Evolutionary conservation across 163 green algal species (phyloP).

Genomic region (Prototheca wickerhamii): DNA sequence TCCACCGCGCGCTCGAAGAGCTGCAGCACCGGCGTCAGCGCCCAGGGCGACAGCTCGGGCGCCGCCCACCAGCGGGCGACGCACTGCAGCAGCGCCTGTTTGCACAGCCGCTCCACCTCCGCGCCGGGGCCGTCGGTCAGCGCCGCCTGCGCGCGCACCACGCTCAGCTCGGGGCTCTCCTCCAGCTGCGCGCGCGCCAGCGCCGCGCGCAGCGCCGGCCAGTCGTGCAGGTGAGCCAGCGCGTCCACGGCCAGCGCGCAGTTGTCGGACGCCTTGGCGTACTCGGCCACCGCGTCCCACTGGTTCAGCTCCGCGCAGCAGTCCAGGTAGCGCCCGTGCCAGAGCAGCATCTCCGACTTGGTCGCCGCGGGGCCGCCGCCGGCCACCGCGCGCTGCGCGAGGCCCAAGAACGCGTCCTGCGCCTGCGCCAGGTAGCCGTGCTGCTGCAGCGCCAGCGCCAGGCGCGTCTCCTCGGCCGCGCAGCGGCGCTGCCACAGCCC

Average conservation of each 20-base stretch:
- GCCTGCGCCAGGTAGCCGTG: slow-evolving; percentile 69
- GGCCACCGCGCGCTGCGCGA: slow-evolving; percentile 12
- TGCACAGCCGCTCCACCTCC: slow-evolving; percentile 36
- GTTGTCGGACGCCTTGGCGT: slow-evolving; percentile 61
- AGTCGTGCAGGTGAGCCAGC: slow-evolving; percentile 75
- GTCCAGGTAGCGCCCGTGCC: slow-evolving; percentile 81
- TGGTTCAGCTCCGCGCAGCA: slow-evolving; percentile 78
- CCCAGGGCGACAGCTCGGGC: slow-evolving; percentile 62
- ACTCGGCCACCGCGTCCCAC: slow-evolving; percentile 84
- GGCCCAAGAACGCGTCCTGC: slow-evolving; percentile 55
- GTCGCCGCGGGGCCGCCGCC: slow-evolving; percentile 11
- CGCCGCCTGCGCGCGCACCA: slow-evolving; percentile 63
- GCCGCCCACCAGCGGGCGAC: slow-evolving; percentile 82
- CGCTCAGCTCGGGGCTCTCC: slow-evolving; percentile 44
- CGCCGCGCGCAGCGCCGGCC: slow-evolving; percentile 26
- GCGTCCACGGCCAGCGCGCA: slow-evolving; percentile 66
- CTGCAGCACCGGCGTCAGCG: slow-evolving; percentile 60
- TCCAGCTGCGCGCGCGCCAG: slow-evolving; percentile 52
- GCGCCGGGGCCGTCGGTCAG: slow-evolving; percentile 66
- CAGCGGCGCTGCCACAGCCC: slow-evolving; percentile 78
- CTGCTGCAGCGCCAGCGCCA: slow-evolving; percentile 72
- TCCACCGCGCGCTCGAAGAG: slow-evolving; percentile 89
- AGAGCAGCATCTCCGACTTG: slow-evolving; percentile 76
- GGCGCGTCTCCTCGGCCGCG: slow-evolving; percentile 48
- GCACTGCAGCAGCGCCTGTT: slow-evolving; percentile 30